These are phyloP conservation scores for Gracilaria gracilis DNA, from an alignment of 23 red algal species.

Conservation along the genomic window DNA sequence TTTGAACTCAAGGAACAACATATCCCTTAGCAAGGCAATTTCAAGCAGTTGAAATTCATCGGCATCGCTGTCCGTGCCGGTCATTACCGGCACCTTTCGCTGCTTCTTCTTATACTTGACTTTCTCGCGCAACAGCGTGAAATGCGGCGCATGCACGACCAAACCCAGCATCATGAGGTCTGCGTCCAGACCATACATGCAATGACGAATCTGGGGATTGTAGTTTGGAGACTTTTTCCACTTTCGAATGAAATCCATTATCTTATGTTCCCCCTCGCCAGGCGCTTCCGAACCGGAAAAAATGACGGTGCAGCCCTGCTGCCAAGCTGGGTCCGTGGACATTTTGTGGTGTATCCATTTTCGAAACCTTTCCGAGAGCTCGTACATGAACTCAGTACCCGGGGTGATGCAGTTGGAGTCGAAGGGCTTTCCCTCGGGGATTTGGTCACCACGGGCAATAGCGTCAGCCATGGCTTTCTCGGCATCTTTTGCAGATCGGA, in stretches of 20 bases:
- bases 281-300: slow-evolving; percentile 88
- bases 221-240: slow-evolving; percentile 65
- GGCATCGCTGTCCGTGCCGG: slow-evolving; percentile 68
- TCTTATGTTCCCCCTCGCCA: slow-evolving; percentile 99
- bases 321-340: slow-evolving; percentile 71
- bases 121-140: slow-evolving; percentile 93
- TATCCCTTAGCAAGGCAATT: slow-evolving; percentile 92
- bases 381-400: slow-evolving; percentile 95
- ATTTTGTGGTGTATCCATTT: slow-evolving; percentile 81
- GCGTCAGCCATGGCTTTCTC: slow-evolving; percentile 86
- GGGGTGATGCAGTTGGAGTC: slow-evolving; percentile 99
- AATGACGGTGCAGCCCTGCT: slow-evolving; percentile 85
- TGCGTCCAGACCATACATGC: slow-evolving; percentile 98
- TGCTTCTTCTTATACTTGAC: slow-evolving; percentile 57
- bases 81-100: slow-evolving; percentile 64
- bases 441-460: slow-evolving; percentile 73
- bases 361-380: slow-evolving; percentile 65
- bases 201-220: slow-evolving; percentile 69
- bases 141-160: slow-evolving; percentile 86
- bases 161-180: slow-evolving; percentile 99
- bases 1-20: slow-evolving; percentile 90
- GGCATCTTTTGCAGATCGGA: slow-evolving; percentile 97
- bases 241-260: slow-evolving; percentile 92
- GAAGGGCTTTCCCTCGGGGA: slow-evolving; percentile 75
- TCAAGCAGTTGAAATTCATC: slow-evolving; percentile 90